Percentiles rank a stretch among this genome's conserved stretches.
phyloP scores from a whole-genome alignment of 73 alveolate species.

The Breviolum minutum region DNA sequence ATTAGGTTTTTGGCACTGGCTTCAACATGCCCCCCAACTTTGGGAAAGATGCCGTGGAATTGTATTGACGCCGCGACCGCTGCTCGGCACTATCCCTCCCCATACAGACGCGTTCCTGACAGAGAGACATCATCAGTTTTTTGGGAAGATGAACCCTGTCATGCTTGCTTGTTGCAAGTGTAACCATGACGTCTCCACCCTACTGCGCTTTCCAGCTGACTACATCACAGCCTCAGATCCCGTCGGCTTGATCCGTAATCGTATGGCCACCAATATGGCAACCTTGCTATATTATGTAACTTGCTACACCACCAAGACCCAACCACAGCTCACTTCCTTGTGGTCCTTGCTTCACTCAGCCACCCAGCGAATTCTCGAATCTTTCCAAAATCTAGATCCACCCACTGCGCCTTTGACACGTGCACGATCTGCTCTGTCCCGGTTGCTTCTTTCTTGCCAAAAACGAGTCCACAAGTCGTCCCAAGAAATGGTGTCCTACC shows the following conservation, averaged over 20 bases:
- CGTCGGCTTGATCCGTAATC: not conserved
- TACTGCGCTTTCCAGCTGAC: not conserved
- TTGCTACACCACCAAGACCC: not conserved
- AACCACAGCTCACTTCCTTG: not conserved
- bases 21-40: not conserved
- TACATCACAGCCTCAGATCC: not conserved
- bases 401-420: not conserved
- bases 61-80: not conserved
- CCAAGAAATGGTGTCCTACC: slow-evolving; percentile 4
- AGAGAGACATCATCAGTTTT: not conserved
- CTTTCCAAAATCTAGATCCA: not conserved
- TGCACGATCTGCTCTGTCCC: not conserved
- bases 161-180: slow-evolving; percentile 10
- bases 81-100: not conserved
- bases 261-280: not conserved
- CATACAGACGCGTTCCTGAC: not conserved
- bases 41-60: not conserved
- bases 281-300: not conserved
- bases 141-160: not conserved
- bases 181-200: slow-evolving; percentile 15
- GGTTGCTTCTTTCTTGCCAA: not conserved
- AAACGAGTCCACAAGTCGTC: not conserved
- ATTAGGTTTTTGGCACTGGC: slow-evolving; percentile 42
- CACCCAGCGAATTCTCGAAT: not conserved
- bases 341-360: not conserved